These are phyloP conservation scores for Heimioporus retisporus DNA, from an alignment of 1,284 basidiomycete species.

Conservation along the genomic window DNA sequence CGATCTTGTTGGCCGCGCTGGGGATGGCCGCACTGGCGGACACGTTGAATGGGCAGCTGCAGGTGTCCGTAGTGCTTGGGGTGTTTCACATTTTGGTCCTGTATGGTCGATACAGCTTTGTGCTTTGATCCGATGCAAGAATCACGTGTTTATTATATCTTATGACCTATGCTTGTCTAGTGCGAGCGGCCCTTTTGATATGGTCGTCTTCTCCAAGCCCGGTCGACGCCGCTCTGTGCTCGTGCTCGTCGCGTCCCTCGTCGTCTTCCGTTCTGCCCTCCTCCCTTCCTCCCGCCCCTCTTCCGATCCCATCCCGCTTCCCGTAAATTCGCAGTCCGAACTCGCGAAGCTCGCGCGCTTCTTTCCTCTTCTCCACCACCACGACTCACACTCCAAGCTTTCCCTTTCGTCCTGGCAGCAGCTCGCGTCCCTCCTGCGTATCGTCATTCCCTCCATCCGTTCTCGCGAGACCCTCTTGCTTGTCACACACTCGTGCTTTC, in stretches of 20 bases:
- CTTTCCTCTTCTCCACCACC: too few species aligned
- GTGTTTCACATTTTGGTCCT: slow-evolving; percentile 46
- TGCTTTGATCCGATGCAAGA: slow-evolving; percentile 23
- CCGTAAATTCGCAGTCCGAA: too few species aligned
- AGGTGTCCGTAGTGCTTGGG: slow-evolving; percentile 50
- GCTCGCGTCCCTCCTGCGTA: slow-evolving; percentile 79
- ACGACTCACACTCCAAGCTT: too few species aligned
- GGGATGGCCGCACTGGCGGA: slow-evolving; percentile 55
- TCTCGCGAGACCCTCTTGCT: slow-evolving; percentile 87
- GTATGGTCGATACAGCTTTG: too few species aligned
- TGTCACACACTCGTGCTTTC: slow-evolving; percentile 86
- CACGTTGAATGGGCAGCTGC: slow-evolving; percentile 55
- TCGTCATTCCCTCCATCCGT: slow-evolving; percentile 79
- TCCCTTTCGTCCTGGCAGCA: slow-evolving; percentile 76
- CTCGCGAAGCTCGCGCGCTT: too few species aligned
- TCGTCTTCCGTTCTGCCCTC: too few species aligned
- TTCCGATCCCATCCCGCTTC: too few species aligned
- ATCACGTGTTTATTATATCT: not conserved
- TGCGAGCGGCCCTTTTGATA: slow-evolving; percentile 1
- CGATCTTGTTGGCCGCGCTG: slow-evolving; percentile 46
- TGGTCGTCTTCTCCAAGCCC: slow-evolving; percentile 37
- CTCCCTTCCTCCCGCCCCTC: too few species aligned
- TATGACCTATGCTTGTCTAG: not conserved
- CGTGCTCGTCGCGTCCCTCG: not conserved
- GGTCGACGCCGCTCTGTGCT: not conserved